Base-by-base conservation (phyloP, 2,329 filamentous ascomycete species). In the Trichoderma afroharzianum region DNA sequence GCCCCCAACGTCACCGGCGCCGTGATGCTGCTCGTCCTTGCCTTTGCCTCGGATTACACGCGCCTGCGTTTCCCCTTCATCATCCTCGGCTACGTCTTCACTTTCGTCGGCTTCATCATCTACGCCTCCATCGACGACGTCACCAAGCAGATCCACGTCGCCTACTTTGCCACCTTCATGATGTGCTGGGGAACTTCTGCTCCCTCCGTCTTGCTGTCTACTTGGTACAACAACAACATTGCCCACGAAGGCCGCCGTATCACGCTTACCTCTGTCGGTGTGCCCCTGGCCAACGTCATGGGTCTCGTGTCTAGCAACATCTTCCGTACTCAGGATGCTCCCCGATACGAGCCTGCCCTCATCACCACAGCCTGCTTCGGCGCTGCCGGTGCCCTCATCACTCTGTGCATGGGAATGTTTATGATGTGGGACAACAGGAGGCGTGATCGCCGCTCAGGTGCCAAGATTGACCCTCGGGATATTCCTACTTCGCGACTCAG, bases 171-270 rank as follows among this genome's bases (percentile, higher is more conserved):
- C 6, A 90, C 87, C 69, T 95, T 94, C 79, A 92, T 94, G 90
- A 93, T 94, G 91, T 92, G 90, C 12, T 94, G 91, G 90, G 92
- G 92, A 18, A 93, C 91, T 0, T 91, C 89, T 1, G 92, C 92
- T 0, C 92, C 93, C 0, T 92, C 89, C 0, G 92, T 94, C 9
- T 83, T 95, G 14, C 83, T 91, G 82, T 89, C 74, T 84, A 88
- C 71, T 32, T 83, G 78, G 90, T 94, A 94, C 82, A 95, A 93
- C 82, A 95, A 95, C 83, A 95, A 95, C 78, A 88, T 94, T 70
- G 92, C 92, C 1, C 88, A 95, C 76, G 93, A 95, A 80, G 90
- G 91, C 71, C 88, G 90, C 47, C 90, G 92, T 61, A 85, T 93
- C 6, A 85, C 90, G 0, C 83, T 94, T 15, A 94, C 92, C 0